These are phyloP conservation scores for Monosporozyma siamensis DNA, from an alignment of 805 yeast genomes.

Conservation along the genomic window DNA sequence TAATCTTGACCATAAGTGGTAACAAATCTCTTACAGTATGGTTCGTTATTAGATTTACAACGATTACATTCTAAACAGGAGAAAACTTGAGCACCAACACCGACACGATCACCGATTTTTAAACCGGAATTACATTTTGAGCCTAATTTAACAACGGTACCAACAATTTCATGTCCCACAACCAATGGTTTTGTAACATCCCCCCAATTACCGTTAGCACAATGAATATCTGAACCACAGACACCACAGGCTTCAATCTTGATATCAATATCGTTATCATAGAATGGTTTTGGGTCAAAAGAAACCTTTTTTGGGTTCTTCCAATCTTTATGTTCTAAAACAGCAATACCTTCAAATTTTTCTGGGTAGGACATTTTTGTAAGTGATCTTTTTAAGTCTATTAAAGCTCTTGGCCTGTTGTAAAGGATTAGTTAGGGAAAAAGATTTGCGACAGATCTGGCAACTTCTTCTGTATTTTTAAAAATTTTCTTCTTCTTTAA, in stretches of 20 bases:
- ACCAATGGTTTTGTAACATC: slow-evolving; percentile 33
- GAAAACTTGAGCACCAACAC: slow-evolving; percentile 62
- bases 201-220: slow-evolving; percentile 21
- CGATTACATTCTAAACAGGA: slow-evolving; percentile 55
- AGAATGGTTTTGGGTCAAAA: slow-evolving; percentile 41
- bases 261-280: slow-evolving; percentile 41
- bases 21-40: slow-evolving; percentile 41
- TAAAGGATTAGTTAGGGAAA: neutral
- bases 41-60: slow-evolving; percentile 47
- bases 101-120: slow-evolving; percentile 68
- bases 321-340: slow-evolving; percentile 43
- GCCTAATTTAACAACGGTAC: slow-evolving; percentile 52
- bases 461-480: too few species aligned
- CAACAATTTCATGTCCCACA: slow-evolving; percentile 66
- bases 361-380: slow-evolving; percentile 18
- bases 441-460: neutral
- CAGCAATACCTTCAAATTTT: slow-evolving; percentile 54
- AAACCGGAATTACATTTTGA: slow-evolving; percentile 37
- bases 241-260: slow-evolving; percentile 55
- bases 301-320: slow-evolving; percentile 42
- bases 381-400: neutral
- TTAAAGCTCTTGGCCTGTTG: neutral
- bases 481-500: too few species aligned
- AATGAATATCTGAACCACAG: slow-evolving; percentile 49
- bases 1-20: slow-evolving; percentile 42